Conservation (phyloP, 163 green algal genomes). For the Prototheca wickerhamii region DNA sequence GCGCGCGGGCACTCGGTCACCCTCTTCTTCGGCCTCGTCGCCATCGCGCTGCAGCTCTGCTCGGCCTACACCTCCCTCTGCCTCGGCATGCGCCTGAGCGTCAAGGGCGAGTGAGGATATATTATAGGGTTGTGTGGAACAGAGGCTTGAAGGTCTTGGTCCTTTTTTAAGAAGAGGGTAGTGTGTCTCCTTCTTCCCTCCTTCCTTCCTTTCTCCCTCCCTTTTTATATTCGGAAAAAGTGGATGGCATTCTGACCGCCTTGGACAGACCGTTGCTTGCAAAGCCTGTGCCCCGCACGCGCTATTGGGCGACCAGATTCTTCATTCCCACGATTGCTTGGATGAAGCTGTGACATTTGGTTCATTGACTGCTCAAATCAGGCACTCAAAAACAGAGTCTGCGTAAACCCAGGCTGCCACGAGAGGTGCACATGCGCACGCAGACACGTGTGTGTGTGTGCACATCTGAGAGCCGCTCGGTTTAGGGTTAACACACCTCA, state of each 20-base stretch:
- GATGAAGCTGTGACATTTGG: too few species aligned
- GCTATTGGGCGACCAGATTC: too few species aligned
- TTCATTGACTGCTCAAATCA: too few species aligned
- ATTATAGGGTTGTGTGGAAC: background rate
- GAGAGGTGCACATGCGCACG: background rate
- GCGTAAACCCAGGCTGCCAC: too few species aligned
- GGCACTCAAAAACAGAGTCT: too few species aligned
- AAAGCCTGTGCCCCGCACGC: too few species aligned
- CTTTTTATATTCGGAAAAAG: too few species aligned
- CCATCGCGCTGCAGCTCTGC: constrained; percentile 25
- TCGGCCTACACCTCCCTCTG: constrained; percentile 27
- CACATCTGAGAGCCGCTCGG: too few species aligned
- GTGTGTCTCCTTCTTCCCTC: background rate
- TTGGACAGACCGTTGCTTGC: too few species aligned
- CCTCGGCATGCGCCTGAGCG: constrained; percentile 19
- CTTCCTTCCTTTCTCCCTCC: background rate
- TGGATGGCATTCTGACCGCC: background rate
- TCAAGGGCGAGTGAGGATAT: constrained; percentile 3
- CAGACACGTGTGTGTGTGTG: background rate
- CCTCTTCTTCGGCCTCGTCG: constrained; percentile 12
- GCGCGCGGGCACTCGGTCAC: constrained; percentile 17
- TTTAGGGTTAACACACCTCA: too few species aligned
- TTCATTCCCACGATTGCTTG: too few species aligned
- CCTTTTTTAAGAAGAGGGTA: background rate
- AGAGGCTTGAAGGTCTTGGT: background rate